These are phyloP conservation scores for Pseudonitzschia delicatissima DNA, from an alignment of 108 stramenopile species.

Conservation along the genomic window DNA sequence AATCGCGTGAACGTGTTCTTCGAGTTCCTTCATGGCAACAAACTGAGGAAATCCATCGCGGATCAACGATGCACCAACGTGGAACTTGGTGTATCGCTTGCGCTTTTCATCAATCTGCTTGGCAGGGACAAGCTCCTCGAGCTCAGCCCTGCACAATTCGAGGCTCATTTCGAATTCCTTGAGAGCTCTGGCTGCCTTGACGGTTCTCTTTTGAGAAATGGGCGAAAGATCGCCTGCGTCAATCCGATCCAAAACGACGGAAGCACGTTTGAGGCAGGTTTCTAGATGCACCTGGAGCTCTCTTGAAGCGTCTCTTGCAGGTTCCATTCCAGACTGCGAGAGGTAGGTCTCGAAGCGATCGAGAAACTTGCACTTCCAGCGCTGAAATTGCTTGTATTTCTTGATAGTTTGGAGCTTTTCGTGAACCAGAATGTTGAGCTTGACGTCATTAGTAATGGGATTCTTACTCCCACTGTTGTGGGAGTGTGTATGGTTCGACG, in stretches of 20 bases:
- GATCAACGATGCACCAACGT: conserved; percentile 28
- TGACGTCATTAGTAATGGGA: not conserved
- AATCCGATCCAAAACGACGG: not conserved
- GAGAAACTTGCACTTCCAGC: conserved; percentile 7
- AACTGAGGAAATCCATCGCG: conserved; percentile 24
- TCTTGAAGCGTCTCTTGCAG: not conserved
- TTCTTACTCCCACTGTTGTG: not conserved
- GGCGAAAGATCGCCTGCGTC: conserved; percentile 1
- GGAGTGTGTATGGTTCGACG: not conserved
- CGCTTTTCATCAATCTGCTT: conserved; percentile 12
- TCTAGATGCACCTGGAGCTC: not conserved
- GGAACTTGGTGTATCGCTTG: conserved; percentile 28
- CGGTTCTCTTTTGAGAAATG: not conserved
- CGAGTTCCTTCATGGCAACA: conserved; percentile 13
- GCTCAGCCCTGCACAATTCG: not conserved
- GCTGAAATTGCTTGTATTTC: conserved; percentile 18
- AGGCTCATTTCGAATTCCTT: conserved; percentile 3
- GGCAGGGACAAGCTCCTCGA: conserved; percentile 14
- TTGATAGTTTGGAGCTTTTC: not conserved
- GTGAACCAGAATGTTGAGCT: conserved; percentile 10
- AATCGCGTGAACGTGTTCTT: not conserved
- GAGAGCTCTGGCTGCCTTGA: not conserved
- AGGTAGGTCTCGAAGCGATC: not conserved
- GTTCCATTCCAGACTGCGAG: not conserved
- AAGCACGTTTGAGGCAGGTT: not conserved